Conservation (phyloP, 148 eudicot species). For the Tetragonia tetragonoides region DNA sequence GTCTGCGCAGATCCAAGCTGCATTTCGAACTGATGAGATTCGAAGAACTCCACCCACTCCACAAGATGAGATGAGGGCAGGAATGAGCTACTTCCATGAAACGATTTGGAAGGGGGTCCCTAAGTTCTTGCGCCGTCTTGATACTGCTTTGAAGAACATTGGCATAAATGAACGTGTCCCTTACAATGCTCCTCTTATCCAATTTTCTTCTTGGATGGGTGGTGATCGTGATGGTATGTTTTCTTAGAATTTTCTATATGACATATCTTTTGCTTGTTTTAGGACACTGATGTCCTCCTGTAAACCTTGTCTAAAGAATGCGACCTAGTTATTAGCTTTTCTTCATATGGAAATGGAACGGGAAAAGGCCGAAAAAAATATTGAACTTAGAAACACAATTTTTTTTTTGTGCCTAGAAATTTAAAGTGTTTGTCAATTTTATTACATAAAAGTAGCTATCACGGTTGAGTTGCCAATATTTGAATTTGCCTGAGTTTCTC, state of each 20-base stretch:
- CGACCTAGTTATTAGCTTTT: not conserved
- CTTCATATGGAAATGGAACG: not conserved
- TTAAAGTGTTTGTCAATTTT: no score
- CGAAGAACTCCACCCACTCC: conserved; percentile 90
- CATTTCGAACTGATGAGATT: conserved; percentile 95
- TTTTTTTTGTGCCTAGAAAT: no score
- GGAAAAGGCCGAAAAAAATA: no score
- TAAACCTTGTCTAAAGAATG: not conserved
- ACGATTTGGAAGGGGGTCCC: conserved; percentile 98
- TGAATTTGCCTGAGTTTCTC: no score
- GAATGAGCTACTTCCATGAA: conserved; percentile 99
- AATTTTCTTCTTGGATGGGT: conserved; percentile 99
- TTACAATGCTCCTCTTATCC: conserved; percentile 95
- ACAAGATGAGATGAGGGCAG: conserved; percentile 99
- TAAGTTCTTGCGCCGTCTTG: conserved; percentile 89
- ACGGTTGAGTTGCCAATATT: no score
- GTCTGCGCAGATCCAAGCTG: conserved; percentile 88
- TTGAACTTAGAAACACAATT: no score
- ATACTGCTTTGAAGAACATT: conserved; percentile 92
- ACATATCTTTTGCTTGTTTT: not conserved
- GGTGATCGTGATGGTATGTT: conserved; percentile 94
- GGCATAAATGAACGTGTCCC: conserved; percentile 97
- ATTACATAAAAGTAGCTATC: no score
- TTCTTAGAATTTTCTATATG: not conserved
- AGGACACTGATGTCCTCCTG: not conserved